Conservation (phyloP, 805 yeast species). For the Starmerella ratchasimensis region DNA sequence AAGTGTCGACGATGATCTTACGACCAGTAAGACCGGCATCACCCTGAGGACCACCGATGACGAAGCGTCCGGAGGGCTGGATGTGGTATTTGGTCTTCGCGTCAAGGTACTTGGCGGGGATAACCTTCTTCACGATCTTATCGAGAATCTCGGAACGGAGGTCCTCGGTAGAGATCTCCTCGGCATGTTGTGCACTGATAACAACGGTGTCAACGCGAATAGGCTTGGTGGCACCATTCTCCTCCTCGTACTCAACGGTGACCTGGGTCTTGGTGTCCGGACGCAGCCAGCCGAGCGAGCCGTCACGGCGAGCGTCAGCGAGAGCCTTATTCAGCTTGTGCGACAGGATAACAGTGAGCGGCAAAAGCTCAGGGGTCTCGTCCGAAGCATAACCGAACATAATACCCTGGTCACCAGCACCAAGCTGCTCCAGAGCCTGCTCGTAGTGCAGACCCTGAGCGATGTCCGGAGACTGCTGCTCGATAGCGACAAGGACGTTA, state of each 20-base stretch:
- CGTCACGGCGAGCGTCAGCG: slow-evolving; percentile 95
- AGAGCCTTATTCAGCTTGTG: slow-evolving; percentile 94
- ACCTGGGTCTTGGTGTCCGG: slow-evolving; percentile 99
- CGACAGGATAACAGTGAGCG: slow-evolving; percentile 84
- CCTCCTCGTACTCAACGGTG: slow-evolving; percentile 89
- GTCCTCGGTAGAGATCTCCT: slow-evolving; percentile 84
- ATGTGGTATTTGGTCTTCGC: slow-evolving; percentile 94
- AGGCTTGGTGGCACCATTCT: slow-evolving; percentile 91
- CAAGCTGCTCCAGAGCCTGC: slow-evolving; percentile 84
- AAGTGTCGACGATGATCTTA: slow-evolving; percentile 97
- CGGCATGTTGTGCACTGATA: slow-evolving; percentile 96
- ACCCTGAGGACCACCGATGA: slow-evolving; percentile 99
- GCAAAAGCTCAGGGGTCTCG: slow-evolving; percentile 95
- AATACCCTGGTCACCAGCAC: slow-evolving; percentile 99
- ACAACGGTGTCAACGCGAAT: slow-evolving; percentile 95
- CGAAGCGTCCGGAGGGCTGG: slow-evolving; percentile 99
- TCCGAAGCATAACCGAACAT: slow-evolving; percentile 99
- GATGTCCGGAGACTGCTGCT: slow-evolving; percentile 97
- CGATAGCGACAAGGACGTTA: slow-evolving; percentile 96
- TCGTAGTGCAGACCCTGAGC: slow-evolving; percentile 99
- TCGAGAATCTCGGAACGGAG: slow-evolving; percentile 63
- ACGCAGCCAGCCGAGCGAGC: slow-evolving; percentile 90
- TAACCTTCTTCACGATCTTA: slow-evolving; percentile 81
- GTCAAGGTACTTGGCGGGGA: slow-evolving; percentile 80
- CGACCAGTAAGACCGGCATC: slow-evolving; percentile 99